Evolutionary conservation across 2,329 filamentous ascomycete genomes (phyloP), one percentile per base, ranked within the genome.

Genomic region (Bipolaris victoriae): DNA sequence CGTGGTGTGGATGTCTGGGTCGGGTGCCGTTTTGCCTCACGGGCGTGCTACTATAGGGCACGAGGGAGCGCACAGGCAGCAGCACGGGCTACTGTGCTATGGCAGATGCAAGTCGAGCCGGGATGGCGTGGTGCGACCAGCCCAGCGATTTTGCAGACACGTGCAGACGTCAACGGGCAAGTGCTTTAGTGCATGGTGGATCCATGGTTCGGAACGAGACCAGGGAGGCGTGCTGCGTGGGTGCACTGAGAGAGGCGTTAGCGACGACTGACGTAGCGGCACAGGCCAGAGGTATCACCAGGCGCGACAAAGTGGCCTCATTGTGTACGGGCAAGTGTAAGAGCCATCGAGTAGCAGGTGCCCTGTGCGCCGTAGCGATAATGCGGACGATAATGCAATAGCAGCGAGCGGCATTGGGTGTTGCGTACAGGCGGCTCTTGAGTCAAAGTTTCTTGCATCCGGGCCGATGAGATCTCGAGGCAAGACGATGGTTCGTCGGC

Each of bases 11-110:
- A 65, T 58, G 46, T 52, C 43, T 60, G 60, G 61, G 43, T 57
- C 56, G 57, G 55, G 26, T 58, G 54, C 48, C 60, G 54, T 54
- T 50, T 58, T 57, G 49, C 49, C n/a, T 41, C 36, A 46, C 36
- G 35, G 52, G 39, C 56, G 64, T 66, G 64, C 67, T 61, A 31
- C 29, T 31, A 10, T 31, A 66, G 67, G 61, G 60, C 63, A 33
- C 16, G 16, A 41, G 55, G 46, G 46, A 18, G 48, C 54, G 46
- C 58, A 63, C 44, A 36, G 52, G 52, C 54, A 16, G 22, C 46
- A 16, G 58, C 52, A 57, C 53, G 43, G 53, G 44, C 53, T 18
- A 51, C 45, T 24, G 53, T 51, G 48, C 24, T 50, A 33, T 49
- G 20, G 36, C 40, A 26, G 45, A 52, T 43, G 46, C 49, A 40